Evolutionary conservation across 164 flowering plant genomes (phyloP), one percentile per base, ranked within the genome.

Genomic region (Akebia trifoliata): DNA sequence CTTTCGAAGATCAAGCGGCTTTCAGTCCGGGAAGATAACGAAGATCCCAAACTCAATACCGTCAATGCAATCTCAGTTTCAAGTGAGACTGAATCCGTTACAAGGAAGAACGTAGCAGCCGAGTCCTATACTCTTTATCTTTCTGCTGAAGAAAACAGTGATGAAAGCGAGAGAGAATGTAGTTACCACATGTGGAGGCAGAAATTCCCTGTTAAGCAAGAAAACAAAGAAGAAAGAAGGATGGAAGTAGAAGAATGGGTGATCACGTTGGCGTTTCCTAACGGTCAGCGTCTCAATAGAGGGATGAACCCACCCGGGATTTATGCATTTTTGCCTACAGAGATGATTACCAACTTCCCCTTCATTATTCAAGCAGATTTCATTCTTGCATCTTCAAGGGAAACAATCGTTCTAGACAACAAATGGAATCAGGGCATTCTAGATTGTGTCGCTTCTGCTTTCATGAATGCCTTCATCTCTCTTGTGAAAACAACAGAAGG

Each of bases 121-220:
- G 82, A 79, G 59, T 83, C 88, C 18, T 85, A 64, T 52, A 69
- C 75, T 10, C 72, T 85, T 61, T 72, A 62, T 51, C 79, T 85
- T 17, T 65, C 78, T 1, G 77, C 85, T 0, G 69, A 71, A 17
- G 85, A 70, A 53, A 67, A 48, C 21, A 50, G 39, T 36, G 52
- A 40, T 3, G 26, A 17, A 22, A 18, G 26, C 3, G 75, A 58
- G 4, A 51, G 8, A 2, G 74, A 71, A 57, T 83, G 83, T 60
- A 56, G 76, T 63, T 80, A 80, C 63, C 66, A 76, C 29, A 83
- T 83, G 84, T 81, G 89, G 89, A 76, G 62, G 71, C 85, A 84
- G 65, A 80, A 63, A 54, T 84, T 82, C 59, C 84, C 81, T 0
- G 84, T 84, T 7, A 68, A 29, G 47, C 55, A 25, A 6, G 82